Base-by-base conservation (phyloP, 2,329 filamentous ascomycete genomes). In the Helicocarpus griseus region DNA sequence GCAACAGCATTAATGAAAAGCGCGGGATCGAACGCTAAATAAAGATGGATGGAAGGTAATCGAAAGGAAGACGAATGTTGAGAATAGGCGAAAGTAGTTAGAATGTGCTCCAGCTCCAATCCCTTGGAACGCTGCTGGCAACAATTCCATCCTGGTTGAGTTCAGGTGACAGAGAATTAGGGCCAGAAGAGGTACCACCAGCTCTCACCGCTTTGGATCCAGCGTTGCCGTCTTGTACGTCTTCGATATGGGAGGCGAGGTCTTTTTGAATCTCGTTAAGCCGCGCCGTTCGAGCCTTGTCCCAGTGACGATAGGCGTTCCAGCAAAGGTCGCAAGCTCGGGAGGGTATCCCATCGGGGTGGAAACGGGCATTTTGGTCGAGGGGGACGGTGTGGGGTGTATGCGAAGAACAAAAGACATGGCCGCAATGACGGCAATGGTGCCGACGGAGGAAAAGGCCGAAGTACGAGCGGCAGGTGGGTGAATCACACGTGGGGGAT, bases 341-440 rank as follows among this genome's bases (percentile, higher is more conserved):
- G 47, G 78, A 78, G 14, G 62, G 65, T 5, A 70, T 66, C 5
- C 80, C 81, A 17, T 80, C 69, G 0, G 80, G 78, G 57, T 84
- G 81, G 66, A 82, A 83, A 51, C 77, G 76, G 14, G 81, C 81
- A 52, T 81, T 72, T 65, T 84, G 81, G 60, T 84, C 80, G 14
- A 85, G 77, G 6, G 77, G 78, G 9, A 84, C 77, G 46, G 69
- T 66, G 60, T 77, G 72, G 43, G 73, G 69, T 47, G 77, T 77
- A 68, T 85, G 81, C 31, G 75, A 71, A 54, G 75, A 74, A 68
- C 81, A 85, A 63, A 83, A 83, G 60, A 85, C 77, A 59, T 82
- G 77, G 40, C 81, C 81, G 58, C 81, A 85, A 59, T 82, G 80
- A 53, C 81, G 78, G 66, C 81, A 85, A 66, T 85, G 81, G 61